phyloP scores from a whole-genome alignment of 495 filamentous ascomycete species.

The Massariosphaeria phaeospora region DNA sequence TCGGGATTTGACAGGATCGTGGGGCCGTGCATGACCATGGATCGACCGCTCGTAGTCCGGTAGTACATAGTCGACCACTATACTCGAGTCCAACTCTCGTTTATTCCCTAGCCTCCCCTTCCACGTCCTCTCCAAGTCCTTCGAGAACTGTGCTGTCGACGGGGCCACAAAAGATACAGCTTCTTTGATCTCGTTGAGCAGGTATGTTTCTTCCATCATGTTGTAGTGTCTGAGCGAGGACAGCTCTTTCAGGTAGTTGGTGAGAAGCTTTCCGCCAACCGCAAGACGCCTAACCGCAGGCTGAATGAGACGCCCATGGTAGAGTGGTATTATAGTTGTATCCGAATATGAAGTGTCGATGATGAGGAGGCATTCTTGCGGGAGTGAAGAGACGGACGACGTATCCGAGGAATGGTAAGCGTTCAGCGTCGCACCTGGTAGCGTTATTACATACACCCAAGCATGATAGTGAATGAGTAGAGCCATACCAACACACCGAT shows the following conservation, averaged over 20 bases:
- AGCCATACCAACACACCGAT: slow-evolving; percentile 64
- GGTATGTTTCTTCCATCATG: slow-evolving; percentile 84
- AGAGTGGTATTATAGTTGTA: slow-evolving; percentile 84
- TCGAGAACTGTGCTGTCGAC: slow-evolving; percentile 56
- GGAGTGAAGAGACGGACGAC: slow-evolving; percentile 53
- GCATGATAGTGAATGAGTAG: no score
- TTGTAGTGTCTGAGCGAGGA: slow-evolving; percentile 88
- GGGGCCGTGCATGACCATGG: slow-evolving; percentile 68
- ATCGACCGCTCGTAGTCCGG: slow-evolving; percentile 78
- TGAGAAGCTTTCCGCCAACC: slow-evolving; percentile 86
- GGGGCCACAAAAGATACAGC: slow-evolving; percentile 72
- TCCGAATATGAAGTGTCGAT: slow-evolving; percentile 92
- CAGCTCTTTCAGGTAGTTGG: slow-evolving; percentile 88
- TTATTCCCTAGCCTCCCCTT: slow-evolving; percentile 59
- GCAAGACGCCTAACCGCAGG: slow-evolving; percentile 79
- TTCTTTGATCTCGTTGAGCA: slow-evolving; percentile 96
- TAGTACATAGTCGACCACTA: slow-evolving; percentile 87
- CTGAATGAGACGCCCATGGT: slow-evolving; percentile 75
- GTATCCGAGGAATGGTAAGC: slow-evolving; percentile 71
- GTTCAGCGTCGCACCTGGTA: slow-evolving; percentile 66
- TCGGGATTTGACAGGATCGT: slow-evolving; percentile 63
- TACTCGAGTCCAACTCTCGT: slow-evolving; percentile 49
- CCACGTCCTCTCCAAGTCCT: slow-evolving; percentile 77
- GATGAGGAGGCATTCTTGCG: slow-evolving; percentile 77
- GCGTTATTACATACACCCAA: no score